A percentile compares a stretch with the other conserved stretches of the same genome.
These are phyloP conservation scores for Endocarpon pusillum DNA, from an alignment of 495 filamentous ascomycete genomes.

Conservation along the genomic window DNA sequence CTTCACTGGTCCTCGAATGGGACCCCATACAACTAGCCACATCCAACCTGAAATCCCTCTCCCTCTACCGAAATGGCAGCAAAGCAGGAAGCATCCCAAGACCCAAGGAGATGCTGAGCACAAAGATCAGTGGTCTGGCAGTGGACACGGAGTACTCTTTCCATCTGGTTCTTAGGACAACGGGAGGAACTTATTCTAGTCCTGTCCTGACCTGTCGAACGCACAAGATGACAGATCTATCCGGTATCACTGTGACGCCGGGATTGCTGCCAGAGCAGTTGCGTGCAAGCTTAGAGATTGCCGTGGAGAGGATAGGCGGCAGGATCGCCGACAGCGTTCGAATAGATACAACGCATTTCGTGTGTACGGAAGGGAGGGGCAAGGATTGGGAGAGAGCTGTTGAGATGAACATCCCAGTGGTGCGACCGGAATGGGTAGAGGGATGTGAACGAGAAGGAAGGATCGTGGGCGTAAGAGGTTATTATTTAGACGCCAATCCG, in stretches of 20 bases:
- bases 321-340: conserved; percentile 80
- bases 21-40: conserved; percentile 88
- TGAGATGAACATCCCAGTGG: conserved; percentile 96
- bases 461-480: conserved; percentile 85
- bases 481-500: conserved; percentile 84
- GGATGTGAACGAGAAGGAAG: conserved; percentile 86
- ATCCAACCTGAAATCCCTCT: conserved; percentile 70
- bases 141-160: conserved; percentile 93
- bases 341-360: conserved; percentile 97
- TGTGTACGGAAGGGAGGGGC: conserved; percentile 89
- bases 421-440: conserved; percentile 93
- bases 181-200: conserved; percentile 69
- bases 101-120: conserved; percentile 68
- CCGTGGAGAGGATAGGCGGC: conserved; percentile 78
- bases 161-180: conserved; percentile 78
- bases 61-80: conserved; percentile 83
- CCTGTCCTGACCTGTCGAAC: conserved; percentile 76
- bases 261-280: conserved; percentile 64
- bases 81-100: conserved; percentile 90
- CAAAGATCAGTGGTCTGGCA: conserved; percentile 92
- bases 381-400: conserved; percentile 85
- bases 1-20: conserved; percentile 94
- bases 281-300: conserved; percentile 52
- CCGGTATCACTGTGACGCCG: conserved; percentile 86
- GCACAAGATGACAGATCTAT: conserved; percentile 97